These are phyloP conservation scores for Cytidiella melzeri DNA, from an alignment of 768 basidiomycete species.

Conservation along the genomic window DNA sequence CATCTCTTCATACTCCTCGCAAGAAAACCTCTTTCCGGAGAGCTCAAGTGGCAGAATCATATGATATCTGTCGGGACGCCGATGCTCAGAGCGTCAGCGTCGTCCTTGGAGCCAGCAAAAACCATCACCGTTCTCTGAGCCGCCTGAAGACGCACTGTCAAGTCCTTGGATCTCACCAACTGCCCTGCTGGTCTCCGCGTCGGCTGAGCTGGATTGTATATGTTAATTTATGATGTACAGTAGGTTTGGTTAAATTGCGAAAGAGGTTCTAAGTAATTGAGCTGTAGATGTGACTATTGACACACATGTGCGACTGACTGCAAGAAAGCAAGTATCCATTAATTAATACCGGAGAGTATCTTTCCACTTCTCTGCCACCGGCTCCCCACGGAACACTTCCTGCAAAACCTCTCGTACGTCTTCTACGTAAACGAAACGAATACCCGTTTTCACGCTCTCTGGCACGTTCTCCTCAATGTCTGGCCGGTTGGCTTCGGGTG, in stretches of 20 bases:
- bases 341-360: slow-evolving; percentile 38
- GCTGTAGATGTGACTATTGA: slow-evolving; percentile 2
- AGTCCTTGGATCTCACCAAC: no score
- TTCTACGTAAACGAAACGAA: slow-evolving; percentile 93
- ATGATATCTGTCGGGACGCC: no score
- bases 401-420: slow-evolving; percentile 84
- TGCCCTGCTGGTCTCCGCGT: no score
- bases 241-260: slow-evolving; percentile 3
- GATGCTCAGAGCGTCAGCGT: no score
- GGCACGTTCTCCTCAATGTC: slow-evolving; percentile 99
- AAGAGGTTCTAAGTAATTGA: slow-evolving; percentile 8
- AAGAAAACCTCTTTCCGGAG: slow-evolving; percentile 11
- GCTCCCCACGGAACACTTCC: slow-evolving; percentile 73
- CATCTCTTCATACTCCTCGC: slow-evolving; percentile 19
- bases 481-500: slow-evolving; percentile 81
- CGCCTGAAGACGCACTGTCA: no score
- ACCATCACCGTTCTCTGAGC: no score
- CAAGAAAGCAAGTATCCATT: slow-evolving; percentile 3
- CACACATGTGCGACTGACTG: slow-evolving; percentile 4
- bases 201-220: slow-evolving; percentile 3
- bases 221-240: slow-evolving; percentile 11
- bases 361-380: slow-evolving; percentile 58
- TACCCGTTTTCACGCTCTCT: slow-evolving; percentile 90
- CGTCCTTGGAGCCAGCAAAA: no score
- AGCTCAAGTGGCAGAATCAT: background rate